phyloP scores from a whole-genome alignment of 1,139 yeast species.

The Sugiyamaella xylanicola region DNA sequence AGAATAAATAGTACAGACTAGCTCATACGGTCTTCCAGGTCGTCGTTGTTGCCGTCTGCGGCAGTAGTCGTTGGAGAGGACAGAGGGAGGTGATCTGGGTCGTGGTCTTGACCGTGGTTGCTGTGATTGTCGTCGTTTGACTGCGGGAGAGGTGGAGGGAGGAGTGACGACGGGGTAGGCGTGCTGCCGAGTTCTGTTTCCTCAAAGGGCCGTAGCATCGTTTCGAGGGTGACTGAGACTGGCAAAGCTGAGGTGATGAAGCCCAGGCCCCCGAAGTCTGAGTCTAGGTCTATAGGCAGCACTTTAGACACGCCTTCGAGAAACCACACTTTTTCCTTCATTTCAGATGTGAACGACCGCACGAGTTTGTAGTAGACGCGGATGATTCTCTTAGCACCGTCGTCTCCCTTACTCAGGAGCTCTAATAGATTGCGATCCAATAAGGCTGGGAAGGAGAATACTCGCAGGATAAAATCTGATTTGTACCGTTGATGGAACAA shows the following conservation, averaged over 20 bases:
- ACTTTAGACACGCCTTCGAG: slow-evolving; percentile 88
- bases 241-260: slow-evolving; percentile 43
- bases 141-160: background rate
- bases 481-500: slow-evolving; percentile 75
- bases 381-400: slow-evolving; percentile 86
- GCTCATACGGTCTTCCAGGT: background rate
- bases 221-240: slow-evolving; percentile 22
- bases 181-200: slow-evolving; percentile 11
- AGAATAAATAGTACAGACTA: background rate
- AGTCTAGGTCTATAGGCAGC: slow-evolving; percentile 48
- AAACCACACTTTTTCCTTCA: slow-evolving; percentile 92
- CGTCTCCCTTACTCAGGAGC: slow-evolving; percentile 78
- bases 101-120: slow-evolving; percentile 7
- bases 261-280: slow-evolving; percentile 44
- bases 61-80: background rate
- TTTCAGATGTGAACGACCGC: slow-evolving; percentile 77
- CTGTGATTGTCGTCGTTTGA: slow-evolving; percentile 6
- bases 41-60: background rate
- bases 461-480: slow-evolving; percentile 80
- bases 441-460: slow-evolving; percentile 92
- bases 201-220: slow-evolving; percentile 15
- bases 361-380: slow-evolving; percentile 81
- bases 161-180: slow-evolving; percentile 1
- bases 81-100: no score
- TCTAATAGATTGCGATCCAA: slow-evolving; percentile 77